These are phyloP conservation scores for Termitomyces sp. DNA, from an alignment of 768 basidiomycete species.

Conservation along the genomic window DNA sequence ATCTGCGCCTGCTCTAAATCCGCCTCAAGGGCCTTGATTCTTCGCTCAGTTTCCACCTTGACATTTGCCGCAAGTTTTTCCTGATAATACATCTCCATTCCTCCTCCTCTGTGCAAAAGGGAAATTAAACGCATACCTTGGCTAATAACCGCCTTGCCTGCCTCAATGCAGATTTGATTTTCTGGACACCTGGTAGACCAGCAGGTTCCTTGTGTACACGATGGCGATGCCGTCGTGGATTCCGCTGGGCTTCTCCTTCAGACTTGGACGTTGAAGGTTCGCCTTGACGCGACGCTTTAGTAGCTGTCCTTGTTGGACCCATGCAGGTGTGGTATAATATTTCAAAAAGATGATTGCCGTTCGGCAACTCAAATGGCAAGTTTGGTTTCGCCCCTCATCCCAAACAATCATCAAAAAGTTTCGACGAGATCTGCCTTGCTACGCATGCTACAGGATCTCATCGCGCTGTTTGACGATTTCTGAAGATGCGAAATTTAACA, in stretches of 20 bases:
- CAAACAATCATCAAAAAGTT: slow-evolving; percentile 16
- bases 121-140: slow-evolving; percentile 42
- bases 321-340: slow-evolving; percentile 5
- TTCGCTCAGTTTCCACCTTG: slow-evolving; percentile 74
- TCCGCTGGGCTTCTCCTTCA: slow-evolving; percentile 20
- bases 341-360: slow-evolving; percentile 4
- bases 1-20: slow-evolving; percentile 64
- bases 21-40: slow-evolving; percentile 66
- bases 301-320: slow-evolving; percentile 16
- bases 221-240: slow-evolving; percentile 17
- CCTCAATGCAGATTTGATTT: slow-evolving; percentile 78
- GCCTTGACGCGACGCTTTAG: slow-evolving; percentile 4
- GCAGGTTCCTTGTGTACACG: slow-evolving; percentile 22
- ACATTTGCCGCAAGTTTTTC: slow-evolving; percentile 83
- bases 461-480: not conserved
- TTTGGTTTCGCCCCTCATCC: slow-evolving; percentile 2
- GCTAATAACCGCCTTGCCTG: slow-evolving; percentile 81
- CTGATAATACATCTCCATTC: slow-evolving; percentile 25
- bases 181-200: slow-evolving; percentile 66
- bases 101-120: not conserved
- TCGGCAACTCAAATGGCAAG: slow-evolving; percentile 1
- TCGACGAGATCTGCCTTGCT: slow-evolving; percentile 5
- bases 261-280: slow-evolving; percentile 10
- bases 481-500: slow-evolving; percentile 53
- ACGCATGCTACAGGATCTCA: slow-evolving; percentile 3